Conservation (phyloP, 257 asterid genomes). For the Gentiana dahurica region DNA sequence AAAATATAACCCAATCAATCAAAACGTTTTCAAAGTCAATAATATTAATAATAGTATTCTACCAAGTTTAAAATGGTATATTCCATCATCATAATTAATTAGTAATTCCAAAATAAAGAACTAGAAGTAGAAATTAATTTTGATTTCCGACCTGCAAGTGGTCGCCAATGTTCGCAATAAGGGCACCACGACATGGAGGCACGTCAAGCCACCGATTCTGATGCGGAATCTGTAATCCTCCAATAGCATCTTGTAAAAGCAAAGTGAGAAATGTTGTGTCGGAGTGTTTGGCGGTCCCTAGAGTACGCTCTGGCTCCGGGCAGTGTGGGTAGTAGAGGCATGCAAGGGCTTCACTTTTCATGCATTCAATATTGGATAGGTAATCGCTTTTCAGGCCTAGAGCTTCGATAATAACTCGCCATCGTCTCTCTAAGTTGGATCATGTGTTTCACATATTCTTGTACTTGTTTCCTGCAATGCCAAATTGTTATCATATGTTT, state of each 20-base stretch:
- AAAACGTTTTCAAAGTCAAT: no score
- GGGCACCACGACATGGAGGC: slow-evolving; percentile 14
- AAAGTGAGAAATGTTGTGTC: slow-evolving; percentile 17
- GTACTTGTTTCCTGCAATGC: no score
- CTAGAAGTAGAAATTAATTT: no score
- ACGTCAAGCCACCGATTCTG: slow-evolving; percentile 20
- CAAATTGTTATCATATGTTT: no score
- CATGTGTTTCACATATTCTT: background rate
- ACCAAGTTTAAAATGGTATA: no score
- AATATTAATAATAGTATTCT: no score
- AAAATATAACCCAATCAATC: no score
- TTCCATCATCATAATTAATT: no score
- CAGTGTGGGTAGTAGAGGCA: slow-evolving; percentile 21
- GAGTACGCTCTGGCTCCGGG: slow-evolving; percentile 20
- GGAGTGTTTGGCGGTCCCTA: slow-evolving; percentile 19
- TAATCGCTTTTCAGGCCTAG: slow-evolving; percentile 14
- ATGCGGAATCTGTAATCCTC: slow-evolving; percentile 20
- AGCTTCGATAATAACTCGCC: slow-evolving; percentile 16
- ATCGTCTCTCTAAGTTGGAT: slow-evolving; percentile 9
- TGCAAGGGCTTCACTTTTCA: slow-evolving; percentile 11
- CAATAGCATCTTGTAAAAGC: slow-evolving; percentile 17
- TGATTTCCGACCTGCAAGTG: slow-evolving; percentile 12
- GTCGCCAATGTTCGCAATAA: slow-evolving; percentile 20
- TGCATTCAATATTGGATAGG: slow-evolving; percentile 17
- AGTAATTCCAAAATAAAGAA: no score